Evolutionary conservation across 2,329 filamentous ascomycete genomes (phyloP).

Genomic region (Ascochyta clinopodiicola): DNA sequence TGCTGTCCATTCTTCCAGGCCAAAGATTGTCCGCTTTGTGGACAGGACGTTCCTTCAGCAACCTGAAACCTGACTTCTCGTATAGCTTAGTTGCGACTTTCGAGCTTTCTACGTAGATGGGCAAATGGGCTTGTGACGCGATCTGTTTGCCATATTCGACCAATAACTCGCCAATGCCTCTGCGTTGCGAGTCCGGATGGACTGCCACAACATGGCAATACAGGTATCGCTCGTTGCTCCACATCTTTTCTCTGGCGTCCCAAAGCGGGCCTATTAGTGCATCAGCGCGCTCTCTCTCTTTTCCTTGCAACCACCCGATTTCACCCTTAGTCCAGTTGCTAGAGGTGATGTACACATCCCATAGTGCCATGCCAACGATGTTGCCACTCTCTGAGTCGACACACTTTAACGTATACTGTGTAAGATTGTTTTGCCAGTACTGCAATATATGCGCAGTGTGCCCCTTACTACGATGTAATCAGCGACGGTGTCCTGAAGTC

Average conservation of each 20-base stretch:
- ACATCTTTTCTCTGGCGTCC: constrained; percentile 29
- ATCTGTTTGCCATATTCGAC: constrained; percentile 50
- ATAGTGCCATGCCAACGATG: constrained; percentile 57
- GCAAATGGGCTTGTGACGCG: constrained; percentile 48
- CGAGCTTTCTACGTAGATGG: constrained; percentile 58
- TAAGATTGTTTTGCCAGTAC: constrained; percentile 47
- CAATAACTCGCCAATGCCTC: constrained; percentile 52
- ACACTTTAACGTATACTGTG: constrained; percentile 58
- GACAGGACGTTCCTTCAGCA: constrained; percentile 50
- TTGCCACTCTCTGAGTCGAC: constrained; percentile 54
- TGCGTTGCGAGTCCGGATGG: constrained; percentile 52
- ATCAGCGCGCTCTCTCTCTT: constrained; percentile 54
- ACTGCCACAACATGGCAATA: constrained; percentile 54
- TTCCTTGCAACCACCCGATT: constrained; percentile 56
- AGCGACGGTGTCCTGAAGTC: background rate
- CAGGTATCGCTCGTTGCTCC: constrained; percentile 29
- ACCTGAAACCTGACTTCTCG: constrained; percentile 55
- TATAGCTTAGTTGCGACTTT: constrained; percentile 53
- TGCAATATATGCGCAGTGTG: constrained; percentile 54
- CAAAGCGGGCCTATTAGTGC: constrained; percentile 50
- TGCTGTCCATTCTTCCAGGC: constrained; percentile 24
- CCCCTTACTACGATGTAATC: constrained; percentile 40
- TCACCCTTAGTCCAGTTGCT: constrained; percentile 55
- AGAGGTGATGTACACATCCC: constrained; percentile 52
- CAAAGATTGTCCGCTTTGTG: constrained; percentile 49